Percentiles rank a stretch among this genome's conserved stretches.
These are phyloP conservation scores for Crotalaria pallida DNA, from an alignment of 306 rosid species.

Conservation along the genomic window DNA sequence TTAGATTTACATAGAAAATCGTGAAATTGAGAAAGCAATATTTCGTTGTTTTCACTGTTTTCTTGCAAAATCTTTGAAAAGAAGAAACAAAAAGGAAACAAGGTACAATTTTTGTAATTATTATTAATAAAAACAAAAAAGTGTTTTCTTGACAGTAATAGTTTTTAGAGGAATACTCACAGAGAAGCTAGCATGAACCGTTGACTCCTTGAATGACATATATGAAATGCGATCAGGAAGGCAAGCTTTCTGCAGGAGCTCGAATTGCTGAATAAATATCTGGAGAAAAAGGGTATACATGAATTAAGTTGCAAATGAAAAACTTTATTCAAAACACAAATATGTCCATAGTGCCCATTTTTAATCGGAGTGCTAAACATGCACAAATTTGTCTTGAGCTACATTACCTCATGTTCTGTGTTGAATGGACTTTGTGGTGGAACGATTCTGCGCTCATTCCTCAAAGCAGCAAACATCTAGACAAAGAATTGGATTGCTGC, in stretches of 20 bases:
- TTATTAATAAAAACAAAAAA: too few species aligned
- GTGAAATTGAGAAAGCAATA: too few species aligned
- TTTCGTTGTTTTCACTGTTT: too few species aligned
- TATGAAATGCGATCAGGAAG: conserved; percentile 71
- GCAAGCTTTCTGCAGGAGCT: conserved; percentile 82
- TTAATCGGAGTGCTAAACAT: not conserved
- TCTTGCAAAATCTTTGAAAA: too few species aligned
- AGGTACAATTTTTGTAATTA: too few species aligned
- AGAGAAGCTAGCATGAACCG: conserved; percentile 43
- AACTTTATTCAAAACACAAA: not conserved
- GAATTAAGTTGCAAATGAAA: conserved; percentile 11
- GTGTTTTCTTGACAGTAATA: too few species aligned
- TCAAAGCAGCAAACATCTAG: conserved; percentile 87
- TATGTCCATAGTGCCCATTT: not conserved
- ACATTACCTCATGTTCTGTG: conserved; percentile 80
- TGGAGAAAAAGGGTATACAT: conserved; percentile 25
- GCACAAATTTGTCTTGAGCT: not conserved
- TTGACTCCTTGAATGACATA: conserved; percentile 55
- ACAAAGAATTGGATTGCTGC: conserved; percentile 27
- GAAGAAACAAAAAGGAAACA: too few species aligned
- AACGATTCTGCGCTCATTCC: conserved; percentile 50
- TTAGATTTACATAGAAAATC: too few species aligned
- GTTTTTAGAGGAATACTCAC: conserved; percentile 44
- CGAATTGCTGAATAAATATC: conserved; percentile 93
- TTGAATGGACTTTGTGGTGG: conserved; percentile 67